Conservation (phyloP, 805 yeast species). For the Blastobotrys chiropterorum region DNA sequence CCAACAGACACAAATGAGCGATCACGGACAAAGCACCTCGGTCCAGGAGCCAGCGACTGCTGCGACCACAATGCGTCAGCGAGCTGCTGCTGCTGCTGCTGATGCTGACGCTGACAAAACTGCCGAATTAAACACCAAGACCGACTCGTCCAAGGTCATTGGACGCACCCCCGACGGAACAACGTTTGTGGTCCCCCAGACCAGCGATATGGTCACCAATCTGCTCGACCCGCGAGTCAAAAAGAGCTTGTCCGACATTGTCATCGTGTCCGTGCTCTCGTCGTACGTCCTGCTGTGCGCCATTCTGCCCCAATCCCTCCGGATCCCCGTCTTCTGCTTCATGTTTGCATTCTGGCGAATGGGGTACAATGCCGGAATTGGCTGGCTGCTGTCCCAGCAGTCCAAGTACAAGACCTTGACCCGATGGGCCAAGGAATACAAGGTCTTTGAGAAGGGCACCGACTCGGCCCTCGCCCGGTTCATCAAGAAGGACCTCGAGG, state of each 20-base stretch:
- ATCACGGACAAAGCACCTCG: background rate
- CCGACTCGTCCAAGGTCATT: background rate
- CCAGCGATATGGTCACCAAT: slow-evolving; percentile 80
- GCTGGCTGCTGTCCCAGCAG: slow-evolving; percentile 58
- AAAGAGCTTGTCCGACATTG: slow-evolving; percentile 60
- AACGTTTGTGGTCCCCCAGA: slow-evolving; percentile 43
- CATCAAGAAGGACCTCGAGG: slow-evolving; percentile 39
- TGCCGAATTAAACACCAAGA: background rate
- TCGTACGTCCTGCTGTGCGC: slow-evolving; percentile 29
- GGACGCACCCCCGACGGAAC: slow-evolving; percentile 31
- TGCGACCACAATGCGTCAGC: background rate
- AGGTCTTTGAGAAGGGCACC: slow-evolving; percentile 39
- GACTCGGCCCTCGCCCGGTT: slow-evolving; percentile 7
- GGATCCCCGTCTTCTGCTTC: slow-evolving; percentile 40
- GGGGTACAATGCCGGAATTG: slow-evolving; percentile 76
- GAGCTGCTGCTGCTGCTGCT: background rate
- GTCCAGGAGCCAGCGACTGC: background rate
- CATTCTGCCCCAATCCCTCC: slow-evolving; percentile 22
- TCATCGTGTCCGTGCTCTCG: slow-evolving; percentile 44
- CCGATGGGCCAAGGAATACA: slow-evolving; percentile 40
- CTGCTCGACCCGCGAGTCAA: slow-evolving; percentile 68
- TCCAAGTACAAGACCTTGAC: slow-evolving; percentile 53
- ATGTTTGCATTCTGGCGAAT: slow-evolving; percentile 70
- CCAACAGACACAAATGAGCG: background rate
- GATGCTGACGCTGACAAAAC: background rate